Evolutionary conservation across 2,329 filamentous ascomycete species (phyloP).

Genomic region (Allantophomopsis lycopodina): DNA sequence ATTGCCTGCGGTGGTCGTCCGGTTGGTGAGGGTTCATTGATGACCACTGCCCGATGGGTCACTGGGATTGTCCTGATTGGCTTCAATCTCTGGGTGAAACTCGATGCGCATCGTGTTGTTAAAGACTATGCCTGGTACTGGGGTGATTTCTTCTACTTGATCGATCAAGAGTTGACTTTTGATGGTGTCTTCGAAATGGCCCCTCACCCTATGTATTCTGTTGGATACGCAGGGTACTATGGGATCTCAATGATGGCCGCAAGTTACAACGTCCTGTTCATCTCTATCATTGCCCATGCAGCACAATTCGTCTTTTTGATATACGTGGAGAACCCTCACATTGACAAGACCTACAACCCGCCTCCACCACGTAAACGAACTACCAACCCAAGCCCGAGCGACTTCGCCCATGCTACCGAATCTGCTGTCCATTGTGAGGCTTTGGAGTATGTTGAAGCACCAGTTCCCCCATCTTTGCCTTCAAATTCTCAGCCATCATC

Average conservation of each 20-base stretch:
- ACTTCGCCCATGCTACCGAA: slow-evolving; percentile 20
- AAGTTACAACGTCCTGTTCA: slow-evolving; percentile 94
- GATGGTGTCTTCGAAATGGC: slow-evolving; percentile 99
- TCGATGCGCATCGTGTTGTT: slow-evolving; percentile 93
- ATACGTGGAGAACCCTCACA: slow-evolving; percentile 90
- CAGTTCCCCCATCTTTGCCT: slow-evolving; percentile 19
- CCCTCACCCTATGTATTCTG: slow-evolving; percentile 97
- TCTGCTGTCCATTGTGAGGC: slow-evolving; percentile 20
- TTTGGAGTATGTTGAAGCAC: slow-evolving; percentile 9
- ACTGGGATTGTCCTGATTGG: slow-evolving; percentile 66
- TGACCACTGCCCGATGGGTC: slow-evolving; percentile 65
- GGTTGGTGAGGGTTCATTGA: slow-evolving; percentile 50
- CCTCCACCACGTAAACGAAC: slow-evolving; percentile 54
- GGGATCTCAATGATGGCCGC: slow-evolving; percentile 97
- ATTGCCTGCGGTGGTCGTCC: slow-evolving; percentile 74
- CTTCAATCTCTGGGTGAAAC: slow-evolving; percentile 97
- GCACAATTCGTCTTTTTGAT: slow-evolving; percentile 90
- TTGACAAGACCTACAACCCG: slow-evolving; percentile 93
- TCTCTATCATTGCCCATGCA: slow-evolving; percentile 87
- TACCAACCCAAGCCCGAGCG: slow-evolving; percentile 13
- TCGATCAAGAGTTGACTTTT: slow-evolving; percentile 95
- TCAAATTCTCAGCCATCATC: slow-evolving; percentile 41
- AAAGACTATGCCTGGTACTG: slow-evolving; percentile 99
- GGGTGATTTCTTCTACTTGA: slow-evolving; percentile 98
- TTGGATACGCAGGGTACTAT: slow-evolving; percentile 95